Evolutionary conservation across 2,329 filamentous ascomycete genomes (phyloP), one percentile per base, ranked within the genome.

Genomic region (Ophiostoma novo-ulmi): DNA sequence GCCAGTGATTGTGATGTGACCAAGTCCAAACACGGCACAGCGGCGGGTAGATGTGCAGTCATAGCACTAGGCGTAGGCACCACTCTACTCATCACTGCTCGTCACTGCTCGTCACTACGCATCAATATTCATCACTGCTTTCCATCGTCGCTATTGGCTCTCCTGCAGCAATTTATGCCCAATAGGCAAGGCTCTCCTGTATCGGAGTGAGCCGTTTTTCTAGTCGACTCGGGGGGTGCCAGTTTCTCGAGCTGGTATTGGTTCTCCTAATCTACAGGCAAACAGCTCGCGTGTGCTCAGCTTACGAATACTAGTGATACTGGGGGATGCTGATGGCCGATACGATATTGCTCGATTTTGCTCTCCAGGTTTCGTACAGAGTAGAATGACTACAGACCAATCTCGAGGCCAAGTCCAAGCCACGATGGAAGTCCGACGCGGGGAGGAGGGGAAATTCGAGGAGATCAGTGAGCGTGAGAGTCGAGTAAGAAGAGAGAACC

Each of bases 401-500:
- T 58, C n/a, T 26, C n/a, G 11, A 58, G 52, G n/a, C 52, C 52
- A 26, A 11, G 52, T 58, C 52, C 52, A 58, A 58, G 52, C 52
- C 52, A 58, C 52, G 52, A 22, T 58, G 52, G 52, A 58, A 10
- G 52, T 58, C 52, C 52, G 52, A 58, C 52, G 52, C 52, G 52
- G 52, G 52, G 52, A 26, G 52, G 22, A 58, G 52, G 52, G 6
- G 41, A 44, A 44, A 6, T 48, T 20, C 5, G 44, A 48, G 44
- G 38, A 39, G 20, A 20, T 8, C 17, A n/a, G 44, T 13, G 41
- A 44, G 44, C n/a, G 44, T 48, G 44, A 48, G 44, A 48, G 44
- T 48, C 44, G 48, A 55, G n/a, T 22, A 22, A 22, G 48, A 3
- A 31, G 31, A 31, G 31, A 31, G 31, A 31, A 3, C 31, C 31